Percentiles rank a stretch among this genome's conserved stretches.
These are phyloP conservation scores for Borealophlyctis nickersoniae DNA, from an alignment of 192 early-diverging fungal species.

Conservation along the genomic window DNA sequence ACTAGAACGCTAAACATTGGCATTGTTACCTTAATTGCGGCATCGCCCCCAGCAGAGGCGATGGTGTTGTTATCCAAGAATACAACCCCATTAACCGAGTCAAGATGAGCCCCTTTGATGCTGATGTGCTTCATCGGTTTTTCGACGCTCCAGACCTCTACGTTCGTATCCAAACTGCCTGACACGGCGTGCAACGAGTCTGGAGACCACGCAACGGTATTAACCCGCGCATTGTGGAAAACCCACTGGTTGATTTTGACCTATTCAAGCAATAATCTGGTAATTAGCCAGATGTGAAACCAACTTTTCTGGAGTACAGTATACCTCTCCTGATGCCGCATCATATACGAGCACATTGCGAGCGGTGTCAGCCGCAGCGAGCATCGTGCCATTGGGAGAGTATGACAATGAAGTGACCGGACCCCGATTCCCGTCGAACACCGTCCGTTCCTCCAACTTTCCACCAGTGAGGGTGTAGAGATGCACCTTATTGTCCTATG, in stretches of 20 bases:
- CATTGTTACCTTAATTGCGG: conserved; percentile 71
- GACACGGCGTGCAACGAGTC: conserved; percentile 73
- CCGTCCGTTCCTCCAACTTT: conserved; percentile 20
- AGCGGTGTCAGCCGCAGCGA: conserved; percentile 78
- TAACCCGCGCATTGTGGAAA: conserved; percentile 85
- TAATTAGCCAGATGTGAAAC: background rate
- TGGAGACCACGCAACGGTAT: conserved; percentile 73
- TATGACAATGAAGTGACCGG: conserved; percentile 77
- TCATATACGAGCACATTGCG: conserved; percentile 79
- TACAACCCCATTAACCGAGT: conserved; percentile 67
- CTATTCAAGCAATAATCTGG: conserved; percentile 12
- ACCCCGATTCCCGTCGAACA: conserved; percentile 52
- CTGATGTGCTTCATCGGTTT: conserved; percentile 71
- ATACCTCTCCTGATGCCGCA: conserved; percentile 45
- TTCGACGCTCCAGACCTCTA: conserved; percentile 86
- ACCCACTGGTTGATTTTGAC: conserved; percentile 73
- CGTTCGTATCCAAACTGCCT: conserved; percentile 82
- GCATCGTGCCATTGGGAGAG: conserved; percentile 66
- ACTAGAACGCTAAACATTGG: no score
- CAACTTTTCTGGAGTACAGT: no score
- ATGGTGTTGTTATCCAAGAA: conserved; percentile 69
- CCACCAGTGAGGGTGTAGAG: conserved; percentile 56
- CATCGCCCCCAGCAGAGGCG: conserved; percentile 78
- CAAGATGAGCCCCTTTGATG: conserved; percentile 78
- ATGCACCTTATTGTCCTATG: conserved; percentile 62